Base-by-base conservation (phyloP, 768 basidiomycete species). In the Lyophyllum decastes region DNA sequence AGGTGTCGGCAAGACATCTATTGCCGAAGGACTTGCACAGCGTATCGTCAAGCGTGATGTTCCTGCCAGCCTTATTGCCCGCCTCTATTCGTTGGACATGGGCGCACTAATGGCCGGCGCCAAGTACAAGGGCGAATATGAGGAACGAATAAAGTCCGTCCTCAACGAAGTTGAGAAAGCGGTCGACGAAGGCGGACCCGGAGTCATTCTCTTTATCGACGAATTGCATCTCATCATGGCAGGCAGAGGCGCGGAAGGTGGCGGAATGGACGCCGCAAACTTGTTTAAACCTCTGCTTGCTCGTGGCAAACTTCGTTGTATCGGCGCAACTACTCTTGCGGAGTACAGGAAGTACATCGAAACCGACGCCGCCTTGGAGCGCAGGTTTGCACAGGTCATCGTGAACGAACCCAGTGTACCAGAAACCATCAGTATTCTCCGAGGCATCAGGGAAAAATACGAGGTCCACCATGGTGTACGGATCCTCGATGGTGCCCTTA, bases 331-430 rank as follows among this genome's bases (percentile, higher is more conserved):
- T 0, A 98, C 95, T 0, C 82, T 97, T 1, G 84, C 88, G 35
- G 95, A 98, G 70, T 98, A 97, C 71, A 78, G 92, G 57, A 91
- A 95, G 70, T 91, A 93, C 71, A 94, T 97, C 68, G 94, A 97
- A 74, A 92, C 89, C 47, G 95, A 96, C 65, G 87, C 91, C 30
- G 94, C 94, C 6, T 79, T 96, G 52, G 94, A 95, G 67, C 85
- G 95, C 61, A 83, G 95, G 62, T 95, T 96, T 71, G 93, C 95
- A 2, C 94, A 97, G 70, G 94, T 98, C 41, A 68, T 95, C 25
- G 86, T 98, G 58, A 94, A 94, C 63, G 96, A 98, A 68, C 96
- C 96, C 0, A 76, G 78, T 11, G 95, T 98, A 0, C 73, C 89
- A 4, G 94, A 96, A 63, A 90, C 96, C 0, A 94, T 98, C 75